phyloP scores from a whole-genome alignment of 1,139 yeast genomes.

The Arxiozyma heterogenica region DNA sequence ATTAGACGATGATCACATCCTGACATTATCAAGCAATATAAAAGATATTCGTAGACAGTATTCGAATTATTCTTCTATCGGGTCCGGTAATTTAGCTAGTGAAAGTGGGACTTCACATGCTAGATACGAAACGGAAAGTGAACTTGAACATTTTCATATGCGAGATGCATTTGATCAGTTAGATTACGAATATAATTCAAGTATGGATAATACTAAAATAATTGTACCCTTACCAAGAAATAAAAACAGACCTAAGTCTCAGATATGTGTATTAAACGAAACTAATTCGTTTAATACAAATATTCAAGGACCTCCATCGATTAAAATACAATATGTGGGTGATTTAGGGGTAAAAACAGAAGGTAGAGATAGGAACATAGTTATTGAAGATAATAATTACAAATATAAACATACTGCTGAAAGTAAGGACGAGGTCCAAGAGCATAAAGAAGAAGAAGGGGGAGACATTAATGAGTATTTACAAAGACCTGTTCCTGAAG shows the following conservation, averaged over 20 bases:
- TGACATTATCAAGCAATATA: background rate
- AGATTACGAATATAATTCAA: background rate
- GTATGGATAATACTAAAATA: constrained; percentile 16
- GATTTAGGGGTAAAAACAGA: constrained; percentile 7
- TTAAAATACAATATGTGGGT: background rate
- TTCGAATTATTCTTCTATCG: constrained; percentile 15
- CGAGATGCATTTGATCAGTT: background rate
- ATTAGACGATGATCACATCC: background rate
- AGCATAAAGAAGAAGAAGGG: background rate
- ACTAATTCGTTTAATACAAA: background rate
- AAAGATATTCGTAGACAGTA: background rate
- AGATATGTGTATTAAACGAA: background rate
- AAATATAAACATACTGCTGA: too few species aligned
- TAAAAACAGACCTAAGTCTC: constrained; percentile 25
- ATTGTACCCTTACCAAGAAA: constrained; percentile 29
- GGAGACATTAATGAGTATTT: constrained; percentile 3
- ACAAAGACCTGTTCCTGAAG: constrained; percentile 9
- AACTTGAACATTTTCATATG: background rate
- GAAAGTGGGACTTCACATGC: constrained; percentile 25
- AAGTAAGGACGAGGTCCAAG: constrained; percentile 8
- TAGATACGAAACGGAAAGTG: background rate
- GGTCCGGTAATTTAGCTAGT: constrained; percentile 28
- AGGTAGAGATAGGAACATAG: constrained; percentile 5
- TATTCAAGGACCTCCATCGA: background rate
- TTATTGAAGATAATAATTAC: background rate